A percentile compares a stretch with the other conserved stretches of the same genome.
These are phyloP conservation scores for Teratosphaeria gauchensis DNA, from an alignment of 2,329 filamentous ascomycete species.

Conservation along the genomic window DNA sequence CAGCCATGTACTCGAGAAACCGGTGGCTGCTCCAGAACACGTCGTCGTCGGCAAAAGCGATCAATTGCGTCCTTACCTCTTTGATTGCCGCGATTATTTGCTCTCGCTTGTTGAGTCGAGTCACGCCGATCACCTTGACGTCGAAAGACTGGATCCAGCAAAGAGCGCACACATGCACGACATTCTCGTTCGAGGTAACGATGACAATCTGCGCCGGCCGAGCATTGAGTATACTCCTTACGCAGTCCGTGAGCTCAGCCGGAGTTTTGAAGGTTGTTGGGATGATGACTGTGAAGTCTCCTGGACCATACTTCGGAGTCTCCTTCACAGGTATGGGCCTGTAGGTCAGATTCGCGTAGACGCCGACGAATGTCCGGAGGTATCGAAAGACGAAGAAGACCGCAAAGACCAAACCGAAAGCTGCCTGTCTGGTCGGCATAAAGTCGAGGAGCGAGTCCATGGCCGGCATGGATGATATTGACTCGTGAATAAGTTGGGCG, in stretches of 20 bases:
- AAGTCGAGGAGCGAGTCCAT: background rate
- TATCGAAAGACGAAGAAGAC: conserved; percentile 8
- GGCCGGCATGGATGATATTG: background rate
- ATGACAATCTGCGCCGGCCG: conserved; percentile 19
- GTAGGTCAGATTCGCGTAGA: conserved; percentile 19
- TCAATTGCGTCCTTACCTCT: conserved; percentile 18
- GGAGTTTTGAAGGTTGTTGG: conserved; percentile 26
- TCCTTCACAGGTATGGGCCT: conserved; percentile 16
- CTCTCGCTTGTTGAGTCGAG: conserved; percentile 25
- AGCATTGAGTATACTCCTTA: conserved; percentile 16
- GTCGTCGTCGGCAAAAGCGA: conserved; percentile 28
- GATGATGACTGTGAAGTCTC: conserved; percentile 24
- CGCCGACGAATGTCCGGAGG: conserved; percentile 15
- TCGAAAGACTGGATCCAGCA: conserved; percentile 6
- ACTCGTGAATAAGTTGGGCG: background rate
- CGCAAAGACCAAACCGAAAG: background rate
- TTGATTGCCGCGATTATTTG: conserved; percentile 25
- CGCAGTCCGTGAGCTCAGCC: conserved; percentile 19
- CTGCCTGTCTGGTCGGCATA: background rate
- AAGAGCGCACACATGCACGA: conserved; percentile 11
- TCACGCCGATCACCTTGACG: conserved; percentile 23
- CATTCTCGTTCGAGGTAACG: conserved; percentile 18
- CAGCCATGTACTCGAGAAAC: conserved; percentile 24
- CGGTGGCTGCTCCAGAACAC: conserved; percentile 22
- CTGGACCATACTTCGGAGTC: conserved; percentile 16